A percentile compares a stretch with the other conserved stretches of the same genome.
These are phyloP conservation scores for Hyphodiscus sp. DNA, from an alignment of 2,329 filamentous ascomycete genomes.

Conservation along the genomic window DNA sequence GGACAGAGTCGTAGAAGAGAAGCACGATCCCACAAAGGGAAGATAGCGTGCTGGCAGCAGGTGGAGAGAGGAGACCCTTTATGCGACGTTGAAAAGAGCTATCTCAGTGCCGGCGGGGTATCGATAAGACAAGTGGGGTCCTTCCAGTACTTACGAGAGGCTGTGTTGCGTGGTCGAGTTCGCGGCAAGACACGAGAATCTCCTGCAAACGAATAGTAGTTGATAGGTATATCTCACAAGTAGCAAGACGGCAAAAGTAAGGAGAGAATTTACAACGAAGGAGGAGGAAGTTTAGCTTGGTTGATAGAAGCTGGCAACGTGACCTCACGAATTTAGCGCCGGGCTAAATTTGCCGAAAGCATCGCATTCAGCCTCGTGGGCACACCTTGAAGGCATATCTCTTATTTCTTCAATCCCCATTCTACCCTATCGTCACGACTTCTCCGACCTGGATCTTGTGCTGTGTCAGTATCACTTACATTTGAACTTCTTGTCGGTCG, in stretches of 20 bases:
- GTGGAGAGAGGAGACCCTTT: neutral
- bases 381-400: neutral
- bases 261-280: too few relatives aligned
- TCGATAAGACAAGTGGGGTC: neutral
- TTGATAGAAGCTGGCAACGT: too few relatives aligned
- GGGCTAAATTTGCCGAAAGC: neutral
- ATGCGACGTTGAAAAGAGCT: neutral
- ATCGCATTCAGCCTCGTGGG: neutral
- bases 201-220: too few relatives aligned
- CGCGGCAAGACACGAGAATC: neutral
- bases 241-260: too few relatives aligned
- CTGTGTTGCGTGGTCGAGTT: neutral
- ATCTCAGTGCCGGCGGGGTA: neutral
- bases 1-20: neutral
- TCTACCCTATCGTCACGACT: neutral
- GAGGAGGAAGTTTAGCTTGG: too few relatives aligned
- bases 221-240: too few relatives aligned
- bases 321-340: neutral
- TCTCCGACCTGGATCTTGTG: neutral
- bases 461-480: neutral
- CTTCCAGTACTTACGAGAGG: neutral
- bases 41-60: neutral
- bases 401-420: neutral
- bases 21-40: neutral
- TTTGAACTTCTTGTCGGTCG: neutral